Conservation (phyloP, 1,284 basidiomycete species). For the Anthracocystis setariae region DNA sequence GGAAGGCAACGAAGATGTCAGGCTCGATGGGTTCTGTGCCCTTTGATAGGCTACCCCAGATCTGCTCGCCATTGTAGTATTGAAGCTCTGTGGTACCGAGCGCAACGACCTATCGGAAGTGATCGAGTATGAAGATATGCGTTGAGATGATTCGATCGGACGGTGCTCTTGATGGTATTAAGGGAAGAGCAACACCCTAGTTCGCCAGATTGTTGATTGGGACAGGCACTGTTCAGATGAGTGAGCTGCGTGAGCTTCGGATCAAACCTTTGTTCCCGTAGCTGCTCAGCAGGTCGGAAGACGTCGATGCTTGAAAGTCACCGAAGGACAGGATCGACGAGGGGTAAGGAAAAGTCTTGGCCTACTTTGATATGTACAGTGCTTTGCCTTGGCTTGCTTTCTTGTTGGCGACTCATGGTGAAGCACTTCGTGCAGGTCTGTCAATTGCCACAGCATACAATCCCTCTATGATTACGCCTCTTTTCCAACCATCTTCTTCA, state of each 20-base stretch:
- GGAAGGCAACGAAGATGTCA: constrained; percentile 32
- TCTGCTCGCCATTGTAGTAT: constrained; percentile 13
- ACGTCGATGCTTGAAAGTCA: constrained; percentile 6
- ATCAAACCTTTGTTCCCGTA: no score
- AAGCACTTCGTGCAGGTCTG: no score
- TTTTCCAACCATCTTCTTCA: no score
- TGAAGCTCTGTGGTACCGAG: not conserved
- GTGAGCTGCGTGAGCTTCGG: no score
- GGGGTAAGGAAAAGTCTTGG: constrained; percentile 36
- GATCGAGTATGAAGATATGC: not conserved
- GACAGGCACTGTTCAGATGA: no score
- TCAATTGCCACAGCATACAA: no score
- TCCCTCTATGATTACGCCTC: no score
- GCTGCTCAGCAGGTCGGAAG: not conserved
- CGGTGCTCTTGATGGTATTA: no score
- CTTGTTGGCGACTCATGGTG: not conserved
- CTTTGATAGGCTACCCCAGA: constrained; percentile 38
- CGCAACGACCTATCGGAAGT: not conserved
- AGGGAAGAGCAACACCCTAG: no score
- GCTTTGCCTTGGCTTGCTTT: not conserved
- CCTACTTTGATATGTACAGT: not conserved
- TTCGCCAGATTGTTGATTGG: not conserved
- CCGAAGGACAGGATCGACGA: constrained; percentile 33
- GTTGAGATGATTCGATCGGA: not conserved
- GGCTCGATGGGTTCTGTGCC: constrained; percentile 36